Base-by-base conservation (phyloP, 140 eudicot genomes). In the Anethum foeniculum region DNA sequence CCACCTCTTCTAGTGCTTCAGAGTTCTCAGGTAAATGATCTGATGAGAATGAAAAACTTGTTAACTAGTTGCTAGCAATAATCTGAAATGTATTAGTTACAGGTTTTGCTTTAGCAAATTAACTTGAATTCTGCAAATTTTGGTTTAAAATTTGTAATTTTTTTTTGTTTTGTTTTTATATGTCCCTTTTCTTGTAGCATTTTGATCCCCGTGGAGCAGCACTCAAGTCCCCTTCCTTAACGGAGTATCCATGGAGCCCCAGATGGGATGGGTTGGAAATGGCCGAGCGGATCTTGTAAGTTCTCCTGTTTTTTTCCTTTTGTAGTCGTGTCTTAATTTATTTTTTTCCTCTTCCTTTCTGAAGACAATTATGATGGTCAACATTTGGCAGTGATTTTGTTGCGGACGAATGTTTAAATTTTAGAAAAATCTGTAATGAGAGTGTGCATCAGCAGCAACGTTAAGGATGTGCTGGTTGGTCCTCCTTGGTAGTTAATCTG, bases 191-290 rank as follows among this genome's bases (percentile, higher is more conserved):
- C 46, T 30, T 82, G 80, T 83, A 95, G 99, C 95, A 95, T 83
- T 92, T 92, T 83, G 88, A 86, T 80, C 68, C 88, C 19, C 86
- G 83, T 21, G 86, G 90, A 49, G 90, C 82, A 41, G 97, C 99
- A 6, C 77, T 95, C n/a, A 92, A 90, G 84, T 95, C 99, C 5
- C 82, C 89, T 74, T 75, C 64, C 72, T 34, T 90, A 83, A 81
- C 91, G 12, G 95, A 92, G 67, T 90, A 88, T 72, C 99, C 97
- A 19, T 95, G 99, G 99, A 95, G 99, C 88, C 99, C 99, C 27
- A 86, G 99, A 82, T 95, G 99, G 99, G 97, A 90, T 15, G 78
- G 79, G 34, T 68, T 92, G 52, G 84, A 86, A 86, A 92, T 92
- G 99, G 96, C 97, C 7, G 96, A 87, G 44, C 82, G 99, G 56